phyloP scores from a whole-genome alignment of 2,329 filamentous ascomycete genomes.

The Neoscytalidium dimidiatum region DNA sequence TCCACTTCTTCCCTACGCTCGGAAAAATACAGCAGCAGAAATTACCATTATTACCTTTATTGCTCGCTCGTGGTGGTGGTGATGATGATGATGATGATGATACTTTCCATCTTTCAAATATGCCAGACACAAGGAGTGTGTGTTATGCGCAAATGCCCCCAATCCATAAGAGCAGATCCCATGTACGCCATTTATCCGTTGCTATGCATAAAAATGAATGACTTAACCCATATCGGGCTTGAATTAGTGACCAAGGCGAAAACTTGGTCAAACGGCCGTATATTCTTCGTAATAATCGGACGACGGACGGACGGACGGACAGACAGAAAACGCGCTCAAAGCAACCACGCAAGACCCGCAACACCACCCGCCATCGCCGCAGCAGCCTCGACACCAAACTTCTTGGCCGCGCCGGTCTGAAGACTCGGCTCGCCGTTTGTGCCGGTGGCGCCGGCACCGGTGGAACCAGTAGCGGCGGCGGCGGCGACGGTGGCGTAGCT shows the following conservation, averaged over 20 bases:
- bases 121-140: not conserved
- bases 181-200: not conserved
- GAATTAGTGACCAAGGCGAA: not conserved
- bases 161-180: not conserved
- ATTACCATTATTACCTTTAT: not conserved
- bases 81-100: no score
- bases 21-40: not conserved
- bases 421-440: constrained; percentile 35
- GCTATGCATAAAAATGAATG: constrained; percentile 9
- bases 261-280: not conserved
- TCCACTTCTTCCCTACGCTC: not conserved
- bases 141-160: not conserved
- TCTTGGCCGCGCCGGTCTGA: constrained; percentile 35
- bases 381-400: constrained; percentile 28
- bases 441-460: constrained; percentile 22
- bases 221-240: not conserved
- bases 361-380: constrained; percentile 36
- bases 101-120: no score
- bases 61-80: not conserved
- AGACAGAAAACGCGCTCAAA: constrained; percentile 23
- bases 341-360: constrained; percentile 35
- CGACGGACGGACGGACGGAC: not conserved
- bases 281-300: not conserved
- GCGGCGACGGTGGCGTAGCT: constrained; percentile 46
- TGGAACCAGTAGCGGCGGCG: constrained; percentile 24